Evolutionary conservation across 176 grass and related monocot genomes (phyloP).

Genomic region (Hyparrhenia diplandra): DNA sequence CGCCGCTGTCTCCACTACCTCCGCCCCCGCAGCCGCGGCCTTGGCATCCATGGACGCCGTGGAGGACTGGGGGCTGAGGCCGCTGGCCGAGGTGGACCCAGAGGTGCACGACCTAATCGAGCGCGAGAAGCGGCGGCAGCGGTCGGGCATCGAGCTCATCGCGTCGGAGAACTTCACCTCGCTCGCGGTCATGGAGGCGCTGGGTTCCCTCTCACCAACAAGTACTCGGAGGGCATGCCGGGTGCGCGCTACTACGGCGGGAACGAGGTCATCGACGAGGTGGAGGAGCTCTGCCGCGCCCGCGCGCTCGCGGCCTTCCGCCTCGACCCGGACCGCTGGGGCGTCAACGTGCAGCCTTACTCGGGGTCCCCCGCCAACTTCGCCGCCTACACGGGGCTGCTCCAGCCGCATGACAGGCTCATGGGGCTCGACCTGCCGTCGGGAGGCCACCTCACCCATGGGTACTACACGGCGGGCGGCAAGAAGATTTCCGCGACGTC

Average conservation of each 20-base stretch:
- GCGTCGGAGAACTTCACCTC: slow-evolving; percentile 99
- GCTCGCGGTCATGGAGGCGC: slow-evolving; percentile 88
- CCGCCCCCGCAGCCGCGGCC: not conserved
- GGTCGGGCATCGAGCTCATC: slow-evolving; percentile 89
- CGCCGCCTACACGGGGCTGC: slow-evolving; percentile 91
- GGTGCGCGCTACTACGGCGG: slow-evolving; percentile 90
- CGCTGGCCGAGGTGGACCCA: slow-evolving; percentile 53
- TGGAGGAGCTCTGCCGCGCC: slow-evolving; percentile 79
- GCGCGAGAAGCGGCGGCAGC: slow-evolving; percentile 91
- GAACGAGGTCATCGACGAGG: slow-evolving; percentile 88
- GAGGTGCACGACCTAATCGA: slow-evolving; percentile 76
- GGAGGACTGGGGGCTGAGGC: slow-evolving; percentile 55
- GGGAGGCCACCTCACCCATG: slow-evolving; percentile 83
- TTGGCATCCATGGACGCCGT: not conserved
- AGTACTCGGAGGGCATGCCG: slow-evolving; percentile 99
- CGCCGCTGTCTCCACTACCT: not conserved
- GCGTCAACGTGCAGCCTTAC: slow-evolving; percentile 99
- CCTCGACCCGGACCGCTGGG: slow-evolving; percentile 61
- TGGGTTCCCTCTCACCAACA: slow-evolving; percentile 89
- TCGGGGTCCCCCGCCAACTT: slow-evolving; percentile 98
- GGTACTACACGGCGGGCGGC: slow-evolving; percentile 80
- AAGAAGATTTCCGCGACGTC: slow-evolving; percentile 98
- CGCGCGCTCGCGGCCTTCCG: slow-evolving; percentile 75
- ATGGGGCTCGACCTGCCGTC: slow-evolving; percentile 98
- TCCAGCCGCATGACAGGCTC: slow-evolving; percentile 87